These are phyloP conservation scores for Podila clonocystis DNA, from an alignment of 192 early-diverging fungal species.

Conservation along the genomic window DNA sequence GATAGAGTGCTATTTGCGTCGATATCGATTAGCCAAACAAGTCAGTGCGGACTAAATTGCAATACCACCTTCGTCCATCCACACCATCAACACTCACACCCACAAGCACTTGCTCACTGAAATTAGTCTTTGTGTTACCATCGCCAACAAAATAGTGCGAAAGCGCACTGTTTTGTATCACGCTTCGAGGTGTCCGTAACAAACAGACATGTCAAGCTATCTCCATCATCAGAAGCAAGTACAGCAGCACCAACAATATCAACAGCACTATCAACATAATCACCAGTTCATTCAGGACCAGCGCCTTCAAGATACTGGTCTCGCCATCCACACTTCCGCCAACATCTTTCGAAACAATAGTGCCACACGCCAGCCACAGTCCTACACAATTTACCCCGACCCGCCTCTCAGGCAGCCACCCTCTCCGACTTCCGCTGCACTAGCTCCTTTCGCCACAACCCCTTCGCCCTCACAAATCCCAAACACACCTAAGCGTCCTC, in stretches of 20 bases:
- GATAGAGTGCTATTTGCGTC: not conserved
- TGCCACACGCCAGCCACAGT: not conserved
- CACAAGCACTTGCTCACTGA: too few relatives aligned
- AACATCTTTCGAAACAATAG: not conserved
- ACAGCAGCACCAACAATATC: not conserved
- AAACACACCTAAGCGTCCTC: constrained; percentile 4
- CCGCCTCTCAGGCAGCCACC: constrained; percentile 14
- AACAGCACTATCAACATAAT: constrained; percentile 7
- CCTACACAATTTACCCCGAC: constrained; percentile 43
- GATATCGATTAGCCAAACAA: not conserved
- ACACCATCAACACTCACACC: too few relatives aligned
- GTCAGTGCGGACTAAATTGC: too few relatives aligned
- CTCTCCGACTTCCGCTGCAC: not conserved
- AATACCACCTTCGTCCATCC: too few relatives aligned
- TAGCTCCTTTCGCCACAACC: constrained; percentile 1
- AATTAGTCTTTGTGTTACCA: too few relatives aligned
- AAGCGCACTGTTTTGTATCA: not conserved
- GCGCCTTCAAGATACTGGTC: not conserved
- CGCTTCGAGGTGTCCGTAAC: constrained; percentile 21
- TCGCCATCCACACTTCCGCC: not conserved
- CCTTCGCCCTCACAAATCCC: constrained; percentile 15
- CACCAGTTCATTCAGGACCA: not conserved
- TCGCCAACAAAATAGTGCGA: too few relatives aligned
- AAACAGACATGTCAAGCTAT: constrained; percentile 9
- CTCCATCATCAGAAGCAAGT: constrained; percentile 3